Conservation (phyloP, 208 protist genomes). For the Trypanosoma rangeli region DNA sequence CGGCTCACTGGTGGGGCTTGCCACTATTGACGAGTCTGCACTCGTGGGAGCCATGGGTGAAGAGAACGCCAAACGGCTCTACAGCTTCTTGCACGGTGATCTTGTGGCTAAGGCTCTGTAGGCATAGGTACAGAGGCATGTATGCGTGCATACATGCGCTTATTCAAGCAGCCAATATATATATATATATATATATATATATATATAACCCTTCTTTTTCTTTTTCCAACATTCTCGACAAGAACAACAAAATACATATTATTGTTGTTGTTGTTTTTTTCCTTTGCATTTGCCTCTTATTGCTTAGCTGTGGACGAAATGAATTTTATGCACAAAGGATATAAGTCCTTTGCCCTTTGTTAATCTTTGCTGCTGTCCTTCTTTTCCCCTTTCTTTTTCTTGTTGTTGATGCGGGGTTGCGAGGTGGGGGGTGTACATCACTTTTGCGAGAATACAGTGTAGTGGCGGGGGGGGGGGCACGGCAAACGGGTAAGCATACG, state of each 20-base stretch:
- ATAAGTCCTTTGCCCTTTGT: not conserved
- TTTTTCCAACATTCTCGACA: not conserved
- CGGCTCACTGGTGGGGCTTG: constrained; percentile 75
- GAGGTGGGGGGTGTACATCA: too few relatives aligned
- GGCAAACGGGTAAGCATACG: too few relatives aligned
- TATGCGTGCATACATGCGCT: not conserved
- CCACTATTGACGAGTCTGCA: constrained; percentile 58
- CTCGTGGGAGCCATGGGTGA: constrained; percentile 52
- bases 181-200: constrained; percentile 7
- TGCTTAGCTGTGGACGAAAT: not conserved
- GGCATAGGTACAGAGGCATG: not conserved
- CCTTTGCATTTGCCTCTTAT: not conserved
- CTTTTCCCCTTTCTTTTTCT: too few relatives aligned
- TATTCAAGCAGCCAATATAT: not conserved
- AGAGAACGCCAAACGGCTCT: constrained; percentile 44
- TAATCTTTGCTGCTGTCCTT: not conserved
- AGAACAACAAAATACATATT: not conserved
- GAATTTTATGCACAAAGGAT: not conserved
- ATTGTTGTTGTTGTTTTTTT: not conserved
- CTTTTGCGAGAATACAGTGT: too few relatives aligned
- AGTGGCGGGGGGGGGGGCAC: too few relatives aligned
- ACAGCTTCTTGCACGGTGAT: constrained; percentile 65
- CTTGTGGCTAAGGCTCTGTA: constrained; percentile 29
- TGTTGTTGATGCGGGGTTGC: too few relatives aligned
- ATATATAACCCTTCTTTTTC: not conserved